Conservation (phyloP, 2,329 filamentous ascomycete species). For the Didymella pomorum region DNA sequence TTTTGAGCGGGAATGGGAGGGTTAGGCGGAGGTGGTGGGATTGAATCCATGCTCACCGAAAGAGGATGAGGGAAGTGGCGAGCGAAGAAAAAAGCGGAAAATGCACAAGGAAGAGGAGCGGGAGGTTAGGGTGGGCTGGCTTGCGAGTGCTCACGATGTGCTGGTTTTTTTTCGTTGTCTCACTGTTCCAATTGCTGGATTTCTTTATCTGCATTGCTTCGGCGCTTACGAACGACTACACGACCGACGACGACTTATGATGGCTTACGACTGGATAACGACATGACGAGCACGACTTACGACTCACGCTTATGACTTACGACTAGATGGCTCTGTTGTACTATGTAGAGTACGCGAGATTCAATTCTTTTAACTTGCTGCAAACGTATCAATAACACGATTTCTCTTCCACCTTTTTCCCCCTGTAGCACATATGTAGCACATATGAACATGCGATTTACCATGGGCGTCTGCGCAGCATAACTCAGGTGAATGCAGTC, state of each 20-base stretch:
- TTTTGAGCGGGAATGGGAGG: constrained; percentile 48
- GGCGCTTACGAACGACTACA: neutral
- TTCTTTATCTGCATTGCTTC: constrained; percentile 5
- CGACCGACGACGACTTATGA: neutral
- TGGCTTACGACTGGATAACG: constrained; percentile 1
- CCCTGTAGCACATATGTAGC: too few relatives aligned
- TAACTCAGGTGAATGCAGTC: constrained; percentile 11
- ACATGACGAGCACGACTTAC: constrained; percentile 25
- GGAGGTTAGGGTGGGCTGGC: neutral
- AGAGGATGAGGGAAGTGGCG: too few relatives aligned
- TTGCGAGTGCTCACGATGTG: too few relatives aligned
- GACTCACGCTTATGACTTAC: constrained; percentile 24
- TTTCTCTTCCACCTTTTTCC: too few relatives aligned
- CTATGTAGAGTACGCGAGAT: constrained; percentile 29
- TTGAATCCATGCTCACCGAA: constrained; percentile 13
- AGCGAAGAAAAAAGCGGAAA: too few relatives aligned
- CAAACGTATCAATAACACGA: too few relatives aligned
- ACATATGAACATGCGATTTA: too few relatives aligned
- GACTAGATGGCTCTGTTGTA: constrained; percentile 21
- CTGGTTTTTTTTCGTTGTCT: too few relatives aligned
- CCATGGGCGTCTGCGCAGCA: neutral
- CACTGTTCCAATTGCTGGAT: too few relatives aligned
- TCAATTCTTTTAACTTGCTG: constrained; percentile 7
- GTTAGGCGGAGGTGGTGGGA: constrained; percentile 49
- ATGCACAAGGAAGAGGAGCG: too few relatives aligned